These are phyloP conservation scores for Kodamaea lidongshanica DNA, from an alignment of 805 yeast genomes.

Conservation along the genomic window DNA sequence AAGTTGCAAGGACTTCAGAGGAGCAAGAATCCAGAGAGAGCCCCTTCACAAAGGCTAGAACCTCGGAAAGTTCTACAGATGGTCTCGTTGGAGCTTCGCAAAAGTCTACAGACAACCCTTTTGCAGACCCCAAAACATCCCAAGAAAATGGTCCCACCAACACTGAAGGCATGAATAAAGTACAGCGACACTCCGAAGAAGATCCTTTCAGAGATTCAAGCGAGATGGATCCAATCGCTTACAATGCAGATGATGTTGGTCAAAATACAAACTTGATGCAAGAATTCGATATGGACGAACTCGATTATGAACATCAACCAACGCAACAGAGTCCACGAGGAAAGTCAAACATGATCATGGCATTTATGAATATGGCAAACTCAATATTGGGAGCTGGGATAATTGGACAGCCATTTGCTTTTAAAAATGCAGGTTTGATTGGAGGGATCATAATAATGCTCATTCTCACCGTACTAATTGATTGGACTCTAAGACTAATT, in stretches of 20 bases:
- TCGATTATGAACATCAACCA: conserved; percentile 5
- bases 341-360: conserved; percentile 58
- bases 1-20: no score
- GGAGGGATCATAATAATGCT: conserved; percentile 65
- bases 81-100: no score
- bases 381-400: conserved; percentile 94
- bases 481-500: conserved; percentile 79
- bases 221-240: no score
- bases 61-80: no score
- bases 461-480: conserved; percentile 62
- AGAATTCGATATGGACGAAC: conserved; percentile 7
- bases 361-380: conserved; percentile 96
- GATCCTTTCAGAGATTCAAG: no score
- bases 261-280: conserved; percentile 4
- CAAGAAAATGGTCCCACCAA: no score
- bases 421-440: conserved; percentile 68
- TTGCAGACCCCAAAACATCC: no score
- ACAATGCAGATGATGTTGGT: background rate
- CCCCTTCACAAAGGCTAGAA: no score
- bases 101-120: no score
- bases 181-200: no score
- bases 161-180: no score
- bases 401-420: conserved; percentile 88
- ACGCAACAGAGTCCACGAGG: conserved; percentile 16
- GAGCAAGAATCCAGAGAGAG: no score